A percentile compares a stretch with the other conserved stretches of the same genome.
Evolutionary conservation across 371 early-diverging fungal genomes (phyloP).

Genomic region (Rhizopus arrhizus): DNA sequence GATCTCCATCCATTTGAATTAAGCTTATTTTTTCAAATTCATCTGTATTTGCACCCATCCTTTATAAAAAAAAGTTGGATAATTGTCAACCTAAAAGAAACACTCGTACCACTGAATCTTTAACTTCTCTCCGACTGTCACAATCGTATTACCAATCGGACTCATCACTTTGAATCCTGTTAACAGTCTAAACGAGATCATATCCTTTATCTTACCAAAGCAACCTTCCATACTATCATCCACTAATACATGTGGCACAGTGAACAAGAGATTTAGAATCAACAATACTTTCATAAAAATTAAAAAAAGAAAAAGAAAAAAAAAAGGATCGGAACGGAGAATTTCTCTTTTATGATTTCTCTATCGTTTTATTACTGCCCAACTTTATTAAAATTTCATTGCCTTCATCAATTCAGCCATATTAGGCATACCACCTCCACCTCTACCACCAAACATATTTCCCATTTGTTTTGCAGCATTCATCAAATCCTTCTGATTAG

Average conservation of each 20-base stretch:
- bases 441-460: conserved; percentile 58
- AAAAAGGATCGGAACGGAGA: too few species aligned
- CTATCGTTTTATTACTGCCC: too few species aligned
- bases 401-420: conserved; percentile 72
- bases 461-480: conserved; percentile 73
- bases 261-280: too few species aligned
- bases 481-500: conserved; percentile 30
- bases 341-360: too few species aligned
- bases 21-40: conserved; percentile 17
- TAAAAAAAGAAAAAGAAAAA: too few species aligned
- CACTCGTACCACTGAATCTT: conserved; percentile 21
- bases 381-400: conserved; percentile 30
- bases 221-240: too few species aligned
- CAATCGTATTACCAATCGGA: conserved; percentile 30
- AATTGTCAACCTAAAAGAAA: too few species aligned
- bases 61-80: too few species aligned
- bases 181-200: too few species aligned
- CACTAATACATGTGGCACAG: too few species aligned
- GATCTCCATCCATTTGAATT: conserved; percentile 22
- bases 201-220: too few species aligned
- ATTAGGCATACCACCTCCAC: conserved; percentile 62
- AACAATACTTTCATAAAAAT: too few species aligned
- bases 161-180: conserved; percentile 4
- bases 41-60: conserved; percentile 15
- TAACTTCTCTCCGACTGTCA: conserved; percentile 29